These are phyloP conservation scores for Eurotiales sp. DNA, from an alignment of 2,329 filamentous ascomycete species.

Conservation along the genomic window DNA sequence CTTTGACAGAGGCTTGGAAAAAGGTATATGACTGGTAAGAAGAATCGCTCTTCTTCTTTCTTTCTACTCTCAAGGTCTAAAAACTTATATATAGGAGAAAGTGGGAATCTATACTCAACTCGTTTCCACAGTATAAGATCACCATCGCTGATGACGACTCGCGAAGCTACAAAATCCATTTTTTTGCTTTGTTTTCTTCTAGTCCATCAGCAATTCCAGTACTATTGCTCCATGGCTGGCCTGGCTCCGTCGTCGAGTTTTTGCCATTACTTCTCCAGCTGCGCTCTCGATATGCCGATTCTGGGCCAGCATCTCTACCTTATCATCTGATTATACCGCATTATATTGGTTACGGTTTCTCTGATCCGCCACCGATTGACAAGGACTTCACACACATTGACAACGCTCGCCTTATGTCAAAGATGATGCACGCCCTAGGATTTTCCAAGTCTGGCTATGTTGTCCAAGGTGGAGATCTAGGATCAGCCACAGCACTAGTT, in stretches of 20 bases:
- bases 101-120: constrained; percentile 4
- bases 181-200: constrained; percentile 1
- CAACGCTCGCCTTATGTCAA: not conserved
- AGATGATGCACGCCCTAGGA: not conserved
- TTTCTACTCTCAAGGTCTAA: not conserved
- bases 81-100: not conserved
- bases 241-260: constrained; percentile 1
- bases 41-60: too few relatives aligned
- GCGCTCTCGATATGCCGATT: not conserved
- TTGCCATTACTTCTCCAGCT: not conserved
- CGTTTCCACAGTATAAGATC: constrained; percentile 5
- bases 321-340: constrained; percentile 2
- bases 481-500: constrained; percentile 5
- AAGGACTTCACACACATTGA: constrained; percentile 1
- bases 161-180: not conserved
- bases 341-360: constrained; percentile 2
- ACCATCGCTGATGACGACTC: not conserved
- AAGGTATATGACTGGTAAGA: constrained; percentile 5
- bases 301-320: not conserved
- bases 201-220: not conserved
- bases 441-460: constrained; percentile 3
- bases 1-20: not conserved
- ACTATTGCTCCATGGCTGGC: not conserved
- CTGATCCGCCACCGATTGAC: constrained; percentile 1
- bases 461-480: not conserved